Evolutionary conservation across 106 monocot genomes (phyloP).

Genomic region (Gastrodia elata): DNA sequence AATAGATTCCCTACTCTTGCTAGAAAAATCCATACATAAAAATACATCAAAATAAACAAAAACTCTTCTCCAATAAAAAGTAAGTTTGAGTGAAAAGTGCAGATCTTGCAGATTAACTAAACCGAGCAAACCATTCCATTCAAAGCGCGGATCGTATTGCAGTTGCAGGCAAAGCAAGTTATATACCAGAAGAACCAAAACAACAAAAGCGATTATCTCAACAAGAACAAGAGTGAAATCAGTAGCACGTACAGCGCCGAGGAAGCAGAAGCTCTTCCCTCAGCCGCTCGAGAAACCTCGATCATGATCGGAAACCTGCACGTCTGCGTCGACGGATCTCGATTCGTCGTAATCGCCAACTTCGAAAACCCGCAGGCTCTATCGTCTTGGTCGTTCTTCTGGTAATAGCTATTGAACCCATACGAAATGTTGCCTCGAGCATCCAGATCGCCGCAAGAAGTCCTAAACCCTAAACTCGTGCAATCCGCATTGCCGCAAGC

Average conservation of each 20-base stretch:
- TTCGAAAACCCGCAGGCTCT: conserved; percentile 55
- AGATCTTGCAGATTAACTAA: no score
- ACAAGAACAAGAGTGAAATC: background rate
- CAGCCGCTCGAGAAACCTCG: conserved; percentile 14
- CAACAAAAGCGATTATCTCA: no score
- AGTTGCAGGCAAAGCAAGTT: background rate
- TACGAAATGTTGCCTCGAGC: conserved; percentile 66
- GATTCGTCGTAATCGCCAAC: conserved; percentile 36
- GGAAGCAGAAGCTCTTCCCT: background rate
- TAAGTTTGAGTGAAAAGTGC: no score
- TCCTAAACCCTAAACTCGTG: conserved; percentile 75
- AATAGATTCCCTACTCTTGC: no score
- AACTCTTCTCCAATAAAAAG: no score
- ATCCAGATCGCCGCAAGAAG: conserved; percentile 63
- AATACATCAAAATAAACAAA: no score
- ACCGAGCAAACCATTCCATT: no score
- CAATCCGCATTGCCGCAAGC: conserved; percentile 72
- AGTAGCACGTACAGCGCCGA: background rate
- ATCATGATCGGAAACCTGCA: conserved; percentile 76
- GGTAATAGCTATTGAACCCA: conserved; percentile 88
- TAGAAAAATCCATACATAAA: no score
- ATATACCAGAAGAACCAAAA: background rate
- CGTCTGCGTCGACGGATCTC: conserved; percentile 45
- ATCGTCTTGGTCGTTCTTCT: conserved; percentile 75
- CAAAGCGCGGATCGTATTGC: no score